Conservation (phyloP, 2,329 filamentous ascomycete genomes). For the Phoma herbarum region DNA sequence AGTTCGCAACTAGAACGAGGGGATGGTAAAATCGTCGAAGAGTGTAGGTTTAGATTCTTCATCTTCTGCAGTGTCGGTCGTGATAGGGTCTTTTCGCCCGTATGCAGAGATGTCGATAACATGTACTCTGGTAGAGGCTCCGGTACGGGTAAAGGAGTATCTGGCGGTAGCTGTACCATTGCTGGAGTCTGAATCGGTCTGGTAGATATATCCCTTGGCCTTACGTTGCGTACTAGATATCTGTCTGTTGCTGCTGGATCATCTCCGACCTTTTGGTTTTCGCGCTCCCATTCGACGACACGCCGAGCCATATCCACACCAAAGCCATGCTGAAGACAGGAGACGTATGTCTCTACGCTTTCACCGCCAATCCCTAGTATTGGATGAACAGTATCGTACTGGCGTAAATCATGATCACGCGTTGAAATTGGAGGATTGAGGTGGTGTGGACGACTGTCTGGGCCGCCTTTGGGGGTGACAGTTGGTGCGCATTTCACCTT, state of each 20-base stretch:
- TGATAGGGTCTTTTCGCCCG: neutral
- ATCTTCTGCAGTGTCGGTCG: neutral
- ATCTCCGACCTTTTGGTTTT: neutral
- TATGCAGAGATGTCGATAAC: neutral
- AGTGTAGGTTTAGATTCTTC: neutral
- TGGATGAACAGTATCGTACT: neutral
- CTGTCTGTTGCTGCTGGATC: neutral
- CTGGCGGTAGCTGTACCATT: neutral
- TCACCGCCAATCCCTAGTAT: neutral
- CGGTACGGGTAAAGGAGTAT: neutral
- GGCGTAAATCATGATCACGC: neutral
- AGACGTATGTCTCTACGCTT: neutral
- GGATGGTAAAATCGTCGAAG: neutral
- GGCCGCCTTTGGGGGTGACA: neutral
- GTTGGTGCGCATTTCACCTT: neutral
- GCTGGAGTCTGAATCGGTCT: neutral
- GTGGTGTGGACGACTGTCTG: neutral
- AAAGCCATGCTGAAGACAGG: neutral
- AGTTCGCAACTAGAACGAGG: neutral
- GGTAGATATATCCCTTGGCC: neutral
- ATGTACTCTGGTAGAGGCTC: neutral
- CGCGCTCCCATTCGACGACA: neutral
- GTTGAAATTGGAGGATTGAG: neutral
- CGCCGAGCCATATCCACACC: neutral
- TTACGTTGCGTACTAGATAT: neutral